These are phyloP conservation scores for Penicillium sp. DNA, from an alignment of 2,329 filamentous ascomycete genomes.

Conservation along the genomic window DNA sequence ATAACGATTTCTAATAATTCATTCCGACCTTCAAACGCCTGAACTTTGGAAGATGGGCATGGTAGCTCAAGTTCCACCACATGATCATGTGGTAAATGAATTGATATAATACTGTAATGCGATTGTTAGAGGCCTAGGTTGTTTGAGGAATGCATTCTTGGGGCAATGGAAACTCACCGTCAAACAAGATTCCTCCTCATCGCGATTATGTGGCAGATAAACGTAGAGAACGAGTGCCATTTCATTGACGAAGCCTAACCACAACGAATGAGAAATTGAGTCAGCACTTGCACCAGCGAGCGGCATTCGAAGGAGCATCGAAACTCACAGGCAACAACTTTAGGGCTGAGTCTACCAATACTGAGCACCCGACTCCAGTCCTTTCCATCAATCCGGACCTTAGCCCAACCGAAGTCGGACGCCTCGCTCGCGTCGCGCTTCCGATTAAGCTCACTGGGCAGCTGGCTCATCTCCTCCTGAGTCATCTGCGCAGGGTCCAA, in stretches of 20 bases:
- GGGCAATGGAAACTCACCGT: constrained; percentile 29
- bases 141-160: background rate
- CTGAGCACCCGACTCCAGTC: constrained; percentile 94
- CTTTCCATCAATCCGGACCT: constrained; percentile 79
- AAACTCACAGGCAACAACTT: constrained; percentile 75
- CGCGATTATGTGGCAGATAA: constrained; percentile 36
- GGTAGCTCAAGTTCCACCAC: background rate
- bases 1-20: constrained; percentile 16
- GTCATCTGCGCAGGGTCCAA: constrained; percentile 70
- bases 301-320: background rate
- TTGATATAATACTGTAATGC: constrained; percentile 38
- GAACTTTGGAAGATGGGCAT: background rate
- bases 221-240: constrained; percentile 41
- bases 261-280: background rate
- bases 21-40: background rate
- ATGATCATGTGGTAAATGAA: constrained; percentile 31
- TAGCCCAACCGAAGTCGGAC: constrained; percentile 76
- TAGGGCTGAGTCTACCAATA: constrained; percentile 76
- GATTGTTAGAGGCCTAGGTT: background rate
- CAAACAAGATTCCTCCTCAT: constrained; percentile 39
- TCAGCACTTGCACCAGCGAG: background rate
- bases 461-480: constrained; percentile 57
- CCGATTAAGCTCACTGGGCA: constrained; percentile 68
- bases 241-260: constrained; percentile 38
- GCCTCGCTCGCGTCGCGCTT: constrained; percentile 59